These are phyloP conservation scores for Mycena indigotica DNA, from an alignment of 768 basidiomycete genomes.

Conservation along the genomic window DNA sequence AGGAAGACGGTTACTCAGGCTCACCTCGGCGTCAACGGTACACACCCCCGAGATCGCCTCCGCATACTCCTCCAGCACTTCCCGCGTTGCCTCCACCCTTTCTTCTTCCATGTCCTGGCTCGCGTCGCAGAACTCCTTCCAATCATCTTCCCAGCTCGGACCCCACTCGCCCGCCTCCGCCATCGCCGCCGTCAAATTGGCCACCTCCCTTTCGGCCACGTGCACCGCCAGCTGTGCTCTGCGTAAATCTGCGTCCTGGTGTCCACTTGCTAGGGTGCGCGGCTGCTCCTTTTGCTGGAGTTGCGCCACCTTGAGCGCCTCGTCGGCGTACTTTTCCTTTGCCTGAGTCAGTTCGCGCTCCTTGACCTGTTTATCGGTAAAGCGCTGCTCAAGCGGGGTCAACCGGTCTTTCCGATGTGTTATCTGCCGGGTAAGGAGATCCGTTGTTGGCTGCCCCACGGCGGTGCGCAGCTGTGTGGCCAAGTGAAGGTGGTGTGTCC, in stretches of 20 bases:
- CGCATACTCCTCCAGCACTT: constrained; percentile 93
- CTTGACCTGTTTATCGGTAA: constrained; percentile 84
- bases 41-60: constrained; percentile 94
- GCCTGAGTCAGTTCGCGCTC: constrained; percentile 86
- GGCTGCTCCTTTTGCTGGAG: constrained; percentile 89
- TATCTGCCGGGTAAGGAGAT: constrained; percentile 65
- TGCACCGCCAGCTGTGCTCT: constrained; percentile 88
- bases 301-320: constrained; percentile 90
- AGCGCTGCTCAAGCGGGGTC: constrained; percentile 86
- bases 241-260: constrained; percentile 61
- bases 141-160: constrained; percentile 82
- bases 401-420: constrained; percentile 67
- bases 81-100: constrained; percentile 89
- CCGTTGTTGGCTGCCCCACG: constrained; percentile 64
- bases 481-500: constrained; percentile 69
- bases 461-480: constrained; percentile 75
- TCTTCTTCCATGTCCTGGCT: constrained; percentile 97
- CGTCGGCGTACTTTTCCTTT: constrained; percentile 89
- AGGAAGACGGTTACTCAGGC: no score
- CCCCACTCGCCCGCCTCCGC: constrained; percentile 61
- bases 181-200: constrained; percentile 77
- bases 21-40: constrained; percentile 91
- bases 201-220: constrained; percentile 89
- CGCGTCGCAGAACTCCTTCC: constrained; percentile 92
- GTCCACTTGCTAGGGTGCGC: constrained; percentile 94